Evolutionary conservation across 805 yeast species (phyloP), one percentile per base, ranked within the genome.

Genomic region (Dipodascus geniculatus): DNA sequence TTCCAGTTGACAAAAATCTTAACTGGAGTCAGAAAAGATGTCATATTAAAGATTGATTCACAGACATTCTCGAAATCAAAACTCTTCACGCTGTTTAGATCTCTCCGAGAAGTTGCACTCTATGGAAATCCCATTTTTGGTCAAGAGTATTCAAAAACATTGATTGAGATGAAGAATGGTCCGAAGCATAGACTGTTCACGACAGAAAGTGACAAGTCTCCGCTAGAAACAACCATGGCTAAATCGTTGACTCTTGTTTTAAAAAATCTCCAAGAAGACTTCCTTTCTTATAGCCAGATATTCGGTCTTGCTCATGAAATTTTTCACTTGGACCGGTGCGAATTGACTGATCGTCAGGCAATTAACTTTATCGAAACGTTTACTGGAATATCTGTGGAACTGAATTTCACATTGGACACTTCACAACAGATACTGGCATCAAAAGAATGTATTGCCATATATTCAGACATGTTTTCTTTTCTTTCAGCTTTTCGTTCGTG

Each of bases 351-450:
- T 11, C 9, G 11, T 6, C 9, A 28, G 9, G 33, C 6, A 6
- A 28, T 28, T 28, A 28, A 28, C 11, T 28, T 6, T 28, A 28
- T 28, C 11, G 33, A 28, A 28, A 28, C 33, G 11, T 11, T 28
- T 28, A 28, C 33, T 6, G 33, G 33, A 6, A 28, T 28, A 6
- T 28, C 33, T 28, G 33, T 28, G 54, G 55, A 47, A 58, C 56
- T 19, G 57, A 53, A 42, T 47, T 23, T 16, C 59, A 51, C 22
- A 53, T 54, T 23, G 22, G 38, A 22, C 53, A 8, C 19, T 50
- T 53, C 64, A 3, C 54, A 52, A n/a, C 51, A 53, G 16, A 55
- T 60, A n/a, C 48, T 61, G 23, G 50, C 56, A 3, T 49, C 57
- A 4, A 48, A 44, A 8, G 23, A 47, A 3, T 54, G 51, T 20